Evolutionary conservation across 495 filamentous ascomycete species (phyloP), one percentile per base, ranked within the genome.

Genomic region (Xeromyces bisporus): DNA sequence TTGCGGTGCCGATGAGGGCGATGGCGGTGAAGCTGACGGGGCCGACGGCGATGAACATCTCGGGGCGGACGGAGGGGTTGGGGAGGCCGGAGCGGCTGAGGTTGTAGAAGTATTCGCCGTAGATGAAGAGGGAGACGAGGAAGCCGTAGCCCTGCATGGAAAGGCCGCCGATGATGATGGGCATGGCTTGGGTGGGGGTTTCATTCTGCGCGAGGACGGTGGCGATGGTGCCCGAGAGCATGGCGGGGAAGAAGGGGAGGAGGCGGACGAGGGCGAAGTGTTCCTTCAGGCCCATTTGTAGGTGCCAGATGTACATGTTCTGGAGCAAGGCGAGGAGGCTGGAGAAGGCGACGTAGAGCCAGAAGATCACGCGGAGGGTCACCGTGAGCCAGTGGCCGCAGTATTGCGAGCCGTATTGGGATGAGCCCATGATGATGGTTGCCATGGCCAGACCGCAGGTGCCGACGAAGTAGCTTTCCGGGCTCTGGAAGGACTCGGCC

Each of bases 21-120:
- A 71, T 48, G 23, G 55, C 60, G 0, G 73, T 76, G 43, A 75
- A 79, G 4, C 61, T 58, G 3, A 69, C 51, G 6, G 69, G 69
- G 1, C 64, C 72, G 9, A 75, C 70, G 1, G 68, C 64, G 28
- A 77, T 75, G 47, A 75, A 75, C 65, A 77, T 71, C 5, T 62
- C 63, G 2, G 64, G 59, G 18, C 68, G 48, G 4, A 30, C 28
- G 5, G 23, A 28, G 35, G 58, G 36, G 34, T 51, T n/a, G 38
- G 67, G 37, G 5, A 73, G 42, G 0, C 69, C 69, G 29, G 51
- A 56, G 10, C 49, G 50, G 42, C 69, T 67, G 18, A 73, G 38
- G 3, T 61, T 42, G 11, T 46, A 44, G 18, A 70, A 43, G 25
- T 65, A 73, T 14, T 48, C 37, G 7, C 34, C 36, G 35, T 48